Evolutionary conservation across 768 basidiomycete species (phyloP).

Genomic region (Rubroboletus satanas): DNA sequence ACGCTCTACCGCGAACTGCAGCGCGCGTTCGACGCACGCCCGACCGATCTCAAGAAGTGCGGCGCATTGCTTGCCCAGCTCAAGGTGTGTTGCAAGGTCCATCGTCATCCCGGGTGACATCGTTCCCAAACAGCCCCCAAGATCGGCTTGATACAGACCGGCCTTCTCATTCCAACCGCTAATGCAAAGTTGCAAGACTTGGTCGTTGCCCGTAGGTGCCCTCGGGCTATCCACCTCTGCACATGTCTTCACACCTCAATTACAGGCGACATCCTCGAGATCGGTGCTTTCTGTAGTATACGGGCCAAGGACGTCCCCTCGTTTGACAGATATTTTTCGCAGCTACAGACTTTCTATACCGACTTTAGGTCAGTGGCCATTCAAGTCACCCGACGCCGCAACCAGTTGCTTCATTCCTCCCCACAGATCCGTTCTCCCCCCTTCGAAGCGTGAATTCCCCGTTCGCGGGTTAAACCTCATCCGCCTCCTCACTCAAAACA

Average conservation of each 20-base stretch:
- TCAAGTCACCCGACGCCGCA: constrained; percentile 2
- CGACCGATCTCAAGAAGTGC: constrained; percentile 66
- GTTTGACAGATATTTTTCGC: constrained; percentile 93
- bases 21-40: constrained; percentile 59
- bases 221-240: neutral
- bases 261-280: constrained; percentile 89
- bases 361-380: constrained; percentile 62
- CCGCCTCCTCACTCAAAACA: constrained; percentile 89
- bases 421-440: constrained; percentile 66
- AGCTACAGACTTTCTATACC: constrained; percentile 85
- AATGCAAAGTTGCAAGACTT: constrained; percentile 65
- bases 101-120: neutral
- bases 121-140: constrained; percentile 26
- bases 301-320: constrained; percentile 83
- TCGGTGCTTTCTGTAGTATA: constrained; percentile 93
- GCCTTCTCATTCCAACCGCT: constrained; percentile 70
- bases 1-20: constrained; percentile 63
- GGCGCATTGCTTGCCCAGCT: constrained; percentile 62
- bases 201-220: constrained; percentile 62
- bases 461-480: constrained; percentile 93
- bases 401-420: neutral
- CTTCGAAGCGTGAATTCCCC: constrained; percentile 81
- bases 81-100: constrained; percentile 48
- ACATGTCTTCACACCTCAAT: neutral
- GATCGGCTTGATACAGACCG: constrained; percentile 75